Base-by-base conservation (phyloP, 106 monocot species). In the Triglochin maritima region DNA sequence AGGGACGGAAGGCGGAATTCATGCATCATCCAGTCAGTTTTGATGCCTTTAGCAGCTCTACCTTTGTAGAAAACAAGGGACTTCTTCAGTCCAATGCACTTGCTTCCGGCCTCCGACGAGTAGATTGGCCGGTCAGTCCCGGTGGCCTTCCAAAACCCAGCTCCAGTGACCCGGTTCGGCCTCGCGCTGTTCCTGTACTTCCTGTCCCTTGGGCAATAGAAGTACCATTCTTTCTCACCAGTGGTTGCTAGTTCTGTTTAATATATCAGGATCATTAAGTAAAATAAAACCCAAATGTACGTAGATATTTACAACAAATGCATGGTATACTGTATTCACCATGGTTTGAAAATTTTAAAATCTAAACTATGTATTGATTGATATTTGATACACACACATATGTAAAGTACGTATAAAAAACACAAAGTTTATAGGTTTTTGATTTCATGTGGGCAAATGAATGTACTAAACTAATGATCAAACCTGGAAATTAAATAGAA, bases 11-110 rank as follows among this genome's bases (percentile, higher is more conserved):
- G 85, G 65, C 95, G 74, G 85, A 88, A 96, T 81, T 96, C 95
- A 17, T 96, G 95, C 95, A 96, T 96, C 95, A 96, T 96, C 95
- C 95, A 96, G 64, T 96, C 90, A 0, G 95, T 96, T 63, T 96
- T 96, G 52, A 76, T 53, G 10, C 95, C 95, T 80, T 88, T 96
- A 10, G 95, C 95, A 42, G 95, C 95, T 74, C 95, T 85, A n/a
- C 95, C 95, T 66, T 84, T 88, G 82, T 96, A 96, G 80, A 96
- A 96, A 11, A 96, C 95, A n/a, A 95, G 94, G 6, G 94, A 95
- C 73, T 95, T 95, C 87, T 95, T 95, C 44, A 95, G 76, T 41
- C 94, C 95, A 13, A 96, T 96, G 88, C 90, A 96, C 74, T 82
- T 91, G 51, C 71, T 68, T 6, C 88, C 95, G 29, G 29, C 29